Base-by-base conservation (phyloP, 306 rosid species). In the Malus orientalis region DNA sequence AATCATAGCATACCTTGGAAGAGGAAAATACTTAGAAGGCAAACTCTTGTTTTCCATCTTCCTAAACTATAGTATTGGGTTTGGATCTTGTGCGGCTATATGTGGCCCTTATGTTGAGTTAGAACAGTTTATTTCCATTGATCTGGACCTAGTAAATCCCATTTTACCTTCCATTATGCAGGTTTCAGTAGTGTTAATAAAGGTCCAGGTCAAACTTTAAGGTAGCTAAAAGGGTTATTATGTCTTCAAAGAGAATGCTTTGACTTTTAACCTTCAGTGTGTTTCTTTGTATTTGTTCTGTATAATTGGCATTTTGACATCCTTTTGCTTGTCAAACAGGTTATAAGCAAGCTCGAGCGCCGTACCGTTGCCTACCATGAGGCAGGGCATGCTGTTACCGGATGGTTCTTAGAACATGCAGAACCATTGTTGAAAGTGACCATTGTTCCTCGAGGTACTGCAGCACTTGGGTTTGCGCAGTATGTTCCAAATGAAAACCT, bases 361-460 rank as follows among this genome's bases (percentile, higher is more conserved):
- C 89, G 97, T 2, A 95, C 98, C 57, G 97, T 95, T 72, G 98
- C 98, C 27, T 95, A 89, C 78, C 98, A 95, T 80, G 98, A 95
- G 82, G 85, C 98, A 19, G 98, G 98, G 66, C 98, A 95, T 88
- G 98, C 98, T 27, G 97, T 95, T 79, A 51, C 88, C 11, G 97
- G 97, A 49, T 95, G 98, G 98, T 95, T 92, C 87, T 92, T 95
- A 80, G 97, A 90, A 80, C 84, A 92, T 27, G 90, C 96, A 2
- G 97, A 92, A 73, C 98, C 98, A 33, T 81, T 95, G 73, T 67
- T 95, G 79, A 95, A 95, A 83, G 98, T 95, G 67, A 88, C 97
- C 54, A 95, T 95, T 57, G 96, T 95, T 81, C 98, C 98, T 66
- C 96, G 98, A 10, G 98, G 98, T 69, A 89, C 98, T 3, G 97